Evolutionary conservation across 176 grass and related monocot genomes (phyloP).

Genomic region (Bothriochloa decipiens): DNA sequence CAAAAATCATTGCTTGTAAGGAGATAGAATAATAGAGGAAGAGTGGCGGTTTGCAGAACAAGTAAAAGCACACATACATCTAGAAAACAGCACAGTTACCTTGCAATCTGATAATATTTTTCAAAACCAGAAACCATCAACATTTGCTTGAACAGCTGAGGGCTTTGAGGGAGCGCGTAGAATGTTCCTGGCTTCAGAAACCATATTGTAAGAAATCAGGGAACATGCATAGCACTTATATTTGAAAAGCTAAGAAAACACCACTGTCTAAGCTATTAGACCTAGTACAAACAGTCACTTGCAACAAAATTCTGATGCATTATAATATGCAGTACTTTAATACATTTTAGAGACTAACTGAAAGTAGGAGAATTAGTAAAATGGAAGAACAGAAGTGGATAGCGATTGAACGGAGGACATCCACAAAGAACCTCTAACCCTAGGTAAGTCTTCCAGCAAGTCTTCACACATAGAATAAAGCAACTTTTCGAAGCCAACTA

Average conservation of each 20-base stretch:
- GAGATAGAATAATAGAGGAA: not conserved
- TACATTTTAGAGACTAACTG: not conserved
- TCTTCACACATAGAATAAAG: not conserved
- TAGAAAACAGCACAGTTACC: slow-evolving; percentile 45
- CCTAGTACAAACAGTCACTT: slow-evolving; percentile 19
- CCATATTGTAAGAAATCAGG: slow-evolving; percentile 49
- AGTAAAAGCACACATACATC: slow-evolving; percentile 17
- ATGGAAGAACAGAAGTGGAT: slow-evolving; percentile 11
- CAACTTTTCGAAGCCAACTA: not conserved
- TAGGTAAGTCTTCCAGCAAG: slow-evolving; percentile 14
- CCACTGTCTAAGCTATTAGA: not conserved
- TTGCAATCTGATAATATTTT: slow-evolving; percentile 99
- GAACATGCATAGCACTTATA: not conserved
- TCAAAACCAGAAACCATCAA: slow-evolving; percentile 97
- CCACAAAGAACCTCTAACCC: not conserved
- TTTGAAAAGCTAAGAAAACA: slow-evolving; percentile 22
- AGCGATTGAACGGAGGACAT: not conserved
- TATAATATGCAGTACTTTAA: not conserved
- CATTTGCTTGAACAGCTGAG: slow-evolving; percentile 99
- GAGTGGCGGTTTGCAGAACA: not conserved
- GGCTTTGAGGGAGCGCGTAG: slow-evolving; percentile 99
- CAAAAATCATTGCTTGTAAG: not conserved
- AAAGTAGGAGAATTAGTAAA: not conserved
- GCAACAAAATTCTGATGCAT: not conserved
- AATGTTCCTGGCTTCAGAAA: slow-evolving; percentile 99